Percentiles rank a stretch among this genome's conserved stretches.
These are phyloP conservation scores for Trypanosoma theileri DNA, from an alignment of 208 protist species.

Conservation along the genomic window DNA sequence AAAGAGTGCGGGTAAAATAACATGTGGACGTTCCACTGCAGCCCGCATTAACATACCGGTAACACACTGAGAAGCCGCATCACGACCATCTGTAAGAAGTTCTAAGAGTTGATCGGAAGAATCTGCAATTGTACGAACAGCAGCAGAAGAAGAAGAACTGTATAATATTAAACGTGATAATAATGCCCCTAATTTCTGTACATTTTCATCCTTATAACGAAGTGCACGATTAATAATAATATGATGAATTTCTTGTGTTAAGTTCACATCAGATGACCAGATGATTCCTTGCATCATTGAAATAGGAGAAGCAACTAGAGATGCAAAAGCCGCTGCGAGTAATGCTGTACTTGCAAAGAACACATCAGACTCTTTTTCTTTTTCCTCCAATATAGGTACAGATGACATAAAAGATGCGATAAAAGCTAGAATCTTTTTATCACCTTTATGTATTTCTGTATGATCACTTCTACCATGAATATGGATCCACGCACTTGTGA, in stretches of 20 bases:
- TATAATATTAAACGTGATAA: conserved; percentile 64
- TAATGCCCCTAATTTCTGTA: conserved; percentile 61
- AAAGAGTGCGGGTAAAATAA: conserved; percentile 72
- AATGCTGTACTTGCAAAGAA: conserved; percentile 50
- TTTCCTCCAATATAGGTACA: conserved; percentile 33
- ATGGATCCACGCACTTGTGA: conserved; percentile 56
- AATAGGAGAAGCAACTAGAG: conserved; percentile 47
- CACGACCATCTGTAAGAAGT: conserved; percentile 58
- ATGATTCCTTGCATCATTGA: conserved; percentile 43
- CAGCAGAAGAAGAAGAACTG: conserved; percentile 25
- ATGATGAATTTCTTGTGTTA: conserved; percentile 73
- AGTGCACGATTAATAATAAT: conserved; percentile 70
- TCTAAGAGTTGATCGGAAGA: conserved; percentile 79
- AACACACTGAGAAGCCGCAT: conserved; percentile 69
- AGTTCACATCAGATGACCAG: conserved; percentile 42
- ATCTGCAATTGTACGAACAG: conserved; percentile 37
- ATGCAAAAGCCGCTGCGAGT: conserved; percentile 44
- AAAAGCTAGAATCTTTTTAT: conserved; percentile 50
- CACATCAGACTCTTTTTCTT: conserved; percentile 28
- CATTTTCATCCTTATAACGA: conserved; percentile 43
- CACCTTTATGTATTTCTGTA: conserved; percentile 22
- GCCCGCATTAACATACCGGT: conserved; percentile 62
- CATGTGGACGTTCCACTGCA: conserved; percentile 58
- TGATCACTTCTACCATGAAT: conserved; percentile 58
- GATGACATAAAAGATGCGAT: conserved; percentile 53